Percentiles rank a stretch among this genome's conserved stretches.
Conservation (phyloP, 352 stramenopile species). For the Pelagophyceae sp. region DNA sequence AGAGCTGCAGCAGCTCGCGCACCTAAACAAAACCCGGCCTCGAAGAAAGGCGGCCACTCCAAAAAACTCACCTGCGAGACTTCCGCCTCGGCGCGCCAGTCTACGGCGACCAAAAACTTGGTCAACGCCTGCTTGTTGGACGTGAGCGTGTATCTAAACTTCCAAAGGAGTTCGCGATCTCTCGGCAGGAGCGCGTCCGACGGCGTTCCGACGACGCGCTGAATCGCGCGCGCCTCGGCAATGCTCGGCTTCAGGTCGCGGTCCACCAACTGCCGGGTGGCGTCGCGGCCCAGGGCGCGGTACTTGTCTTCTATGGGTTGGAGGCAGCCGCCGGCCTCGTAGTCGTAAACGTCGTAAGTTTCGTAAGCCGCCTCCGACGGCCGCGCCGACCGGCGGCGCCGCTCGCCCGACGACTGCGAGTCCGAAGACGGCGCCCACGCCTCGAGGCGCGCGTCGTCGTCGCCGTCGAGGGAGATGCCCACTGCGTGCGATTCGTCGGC, state of each 20-base stretch:
- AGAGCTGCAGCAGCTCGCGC: constrained; percentile 65
- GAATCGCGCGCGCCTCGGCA: constrained; percentile 79
- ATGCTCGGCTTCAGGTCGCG: constrained; percentile 90
- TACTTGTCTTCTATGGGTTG: constrained; percentile 94
- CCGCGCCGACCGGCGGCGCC: neutral
- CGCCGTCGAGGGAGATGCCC: too few relatives aligned
- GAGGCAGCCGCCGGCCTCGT: constrained; percentile 31
- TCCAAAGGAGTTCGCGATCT: constrained; percentile 72
- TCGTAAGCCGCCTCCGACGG: neutral
- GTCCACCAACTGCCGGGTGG: constrained; percentile 89
- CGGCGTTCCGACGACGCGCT: constrained; percentile 77
- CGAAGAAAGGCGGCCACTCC: too few relatives aligned
- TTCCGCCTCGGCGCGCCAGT: constrained; percentile 94
- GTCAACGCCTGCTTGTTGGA: constrained; percentile 86
- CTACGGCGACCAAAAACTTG: constrained; percentile 94
- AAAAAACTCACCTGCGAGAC: constrained; percentile 92
- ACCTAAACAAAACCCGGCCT: too few relatives aligned
- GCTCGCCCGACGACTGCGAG: neutral
- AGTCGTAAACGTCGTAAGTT: constrained; percentile 34
- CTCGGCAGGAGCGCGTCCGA: constrained; percentile 68
- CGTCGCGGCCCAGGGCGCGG: constrained; percentile 86
- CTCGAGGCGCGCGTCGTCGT: too few relatives aligned
- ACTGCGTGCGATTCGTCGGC: too few relatives aligned
- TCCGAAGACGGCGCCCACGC: too few relatives aligned
- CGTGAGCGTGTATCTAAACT: constrained; percentile 88